A percentile compares a stretch with the other conserved stretches of the same genome.
phyloP scores from a whole-genome alignment of 176 grass and related monocot species.

The Avena sativa region DNA sequence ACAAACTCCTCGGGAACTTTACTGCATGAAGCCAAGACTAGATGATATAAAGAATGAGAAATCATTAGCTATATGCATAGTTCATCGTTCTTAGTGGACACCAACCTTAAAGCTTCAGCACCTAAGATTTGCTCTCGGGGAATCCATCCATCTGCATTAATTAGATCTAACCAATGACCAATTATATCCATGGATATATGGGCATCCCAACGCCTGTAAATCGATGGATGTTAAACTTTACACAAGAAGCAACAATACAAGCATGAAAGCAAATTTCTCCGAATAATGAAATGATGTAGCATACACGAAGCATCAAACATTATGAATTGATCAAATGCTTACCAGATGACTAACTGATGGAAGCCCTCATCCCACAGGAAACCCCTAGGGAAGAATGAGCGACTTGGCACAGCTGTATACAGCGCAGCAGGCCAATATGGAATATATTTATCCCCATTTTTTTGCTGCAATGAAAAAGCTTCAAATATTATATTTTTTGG shows the following conservation, averaged over 20 bases:
- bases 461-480: slow-evolving; percentile 71
- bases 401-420: slow-evolving; percentile 95
- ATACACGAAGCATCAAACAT: slow-evolving; percentile 19
- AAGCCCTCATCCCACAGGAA: slow-evolving; percentile 99
- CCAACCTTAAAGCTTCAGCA: slow-evolving; percentile 96
- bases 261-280: slow-evolving; percentile 8
- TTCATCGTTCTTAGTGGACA: background rate
- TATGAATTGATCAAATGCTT: slow-evolving; percentile 40
- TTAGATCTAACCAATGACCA: slow-evolving; percentile 96
- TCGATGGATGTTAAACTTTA: slow-evolving; percentile 16
- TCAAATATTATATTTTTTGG: slow-evolving; percentile 30
- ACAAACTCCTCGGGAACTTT: slow-evolving; percentile 96
- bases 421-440: slow-evolving; percentile 88
- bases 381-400: slow-evolving; percentile 95
- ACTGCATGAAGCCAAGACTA: slow-evolving; percentile 58
- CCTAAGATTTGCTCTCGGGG: slow-evolving; percentile 97
- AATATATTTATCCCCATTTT: slow-evolving; percentile 88
- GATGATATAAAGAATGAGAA: slow-evolving; percentile 37
- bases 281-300: slow-evolving; percentile 19
- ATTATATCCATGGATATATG: slow-evolving; percentile 96
- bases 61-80: slow-evolving; percentile 18
- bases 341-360: slow-evolving; percentile 93
- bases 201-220: slow-evolving; percentile 88
- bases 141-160: slow-evolving; percentile 99
- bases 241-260: slow-evolving; percentile 36